phyloP scores from a whole-genome alignment of 176 grass and related monocot genomes.

The Secale cereale region DNA sequence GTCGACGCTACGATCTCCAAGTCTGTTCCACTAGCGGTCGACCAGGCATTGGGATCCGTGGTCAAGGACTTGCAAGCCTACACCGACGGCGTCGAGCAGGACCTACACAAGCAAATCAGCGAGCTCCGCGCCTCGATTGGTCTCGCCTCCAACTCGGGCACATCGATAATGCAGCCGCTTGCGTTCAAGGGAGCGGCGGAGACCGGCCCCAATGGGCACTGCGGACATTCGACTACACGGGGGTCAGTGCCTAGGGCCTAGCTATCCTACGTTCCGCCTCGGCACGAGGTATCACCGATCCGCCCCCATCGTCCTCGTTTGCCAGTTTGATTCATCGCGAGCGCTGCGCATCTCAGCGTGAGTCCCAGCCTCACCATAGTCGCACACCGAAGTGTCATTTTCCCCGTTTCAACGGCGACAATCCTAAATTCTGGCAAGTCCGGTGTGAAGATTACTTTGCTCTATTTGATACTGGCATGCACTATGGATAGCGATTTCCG shows the following conservation, averaged over 20 bases:
- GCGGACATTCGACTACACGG: neutral
- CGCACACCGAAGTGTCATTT: too few relatives aligned
- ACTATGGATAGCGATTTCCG: neutral
- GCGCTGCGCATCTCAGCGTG: too few relatives aligned
- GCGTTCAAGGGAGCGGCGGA: neutral
- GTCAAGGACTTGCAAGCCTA: neutral
- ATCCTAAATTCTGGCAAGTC: neutral
- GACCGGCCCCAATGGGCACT: neutral
- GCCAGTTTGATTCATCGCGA: neutral
- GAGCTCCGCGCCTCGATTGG: neutral
- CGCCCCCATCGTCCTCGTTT: neutral
- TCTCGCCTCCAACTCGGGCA: neutral
- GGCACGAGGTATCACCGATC: neutral
- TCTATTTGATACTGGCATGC: neutral
- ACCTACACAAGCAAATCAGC: neutral
- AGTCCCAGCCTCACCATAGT: too few relatives aligned
- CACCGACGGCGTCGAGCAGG: neutral
- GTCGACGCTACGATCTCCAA: too few relatives aligned
- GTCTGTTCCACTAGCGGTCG: neutral
- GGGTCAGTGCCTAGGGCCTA: neutral
- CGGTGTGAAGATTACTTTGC: neutral
- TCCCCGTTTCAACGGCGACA: neutral
- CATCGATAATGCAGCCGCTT: neutral
- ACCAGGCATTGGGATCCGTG: neutral
- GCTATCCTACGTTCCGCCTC: neutral